Evolutionary conservation across 306 rosid species (phyloP).

Genomic region (Inga leiocalycina): DNA sequence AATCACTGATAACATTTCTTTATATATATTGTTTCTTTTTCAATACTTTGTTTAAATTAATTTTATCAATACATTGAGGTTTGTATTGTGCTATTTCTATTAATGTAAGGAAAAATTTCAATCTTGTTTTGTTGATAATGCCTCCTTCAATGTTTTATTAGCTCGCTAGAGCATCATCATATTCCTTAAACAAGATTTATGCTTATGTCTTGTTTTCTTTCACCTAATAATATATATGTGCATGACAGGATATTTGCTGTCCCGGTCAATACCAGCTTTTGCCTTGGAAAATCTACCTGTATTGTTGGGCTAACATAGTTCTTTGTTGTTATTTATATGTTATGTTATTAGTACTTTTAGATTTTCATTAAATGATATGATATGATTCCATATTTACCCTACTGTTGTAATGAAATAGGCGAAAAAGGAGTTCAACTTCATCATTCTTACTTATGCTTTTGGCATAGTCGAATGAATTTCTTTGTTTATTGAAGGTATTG

Average conservation of each 20-base stretch:
- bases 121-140: neutral
- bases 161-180: constrained; percentile 14
- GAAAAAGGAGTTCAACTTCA: too few relatives aligned
- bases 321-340: neutral
- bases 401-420: too few relatives aligned
- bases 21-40: too few relatives aligned
- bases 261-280: neutral
- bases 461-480: too few relatives aligned
- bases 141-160: neutral
- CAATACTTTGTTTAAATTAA: too few relatives aligned
- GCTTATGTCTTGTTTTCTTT: neutral
- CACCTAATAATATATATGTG: constrained; percentile 10
- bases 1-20: too few relatives aligned
- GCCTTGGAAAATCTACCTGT: neutral
- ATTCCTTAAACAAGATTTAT: neutral
- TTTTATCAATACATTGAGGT: too few relatives aligned
- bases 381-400: neutral
- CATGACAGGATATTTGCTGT: neutral
- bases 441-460: too few relatives aligned
- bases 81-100: too few relatives aligned
- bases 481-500: neutral
- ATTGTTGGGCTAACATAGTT: neutral
- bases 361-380: neutral
- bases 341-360: neutral
- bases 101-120: too few relatives aligned